These are phyloP conservation scores for Linnemannia elongata DNA, from an alignment of 192 early-diverging fungal genomes.

Conservation along the genomic window DNA sequence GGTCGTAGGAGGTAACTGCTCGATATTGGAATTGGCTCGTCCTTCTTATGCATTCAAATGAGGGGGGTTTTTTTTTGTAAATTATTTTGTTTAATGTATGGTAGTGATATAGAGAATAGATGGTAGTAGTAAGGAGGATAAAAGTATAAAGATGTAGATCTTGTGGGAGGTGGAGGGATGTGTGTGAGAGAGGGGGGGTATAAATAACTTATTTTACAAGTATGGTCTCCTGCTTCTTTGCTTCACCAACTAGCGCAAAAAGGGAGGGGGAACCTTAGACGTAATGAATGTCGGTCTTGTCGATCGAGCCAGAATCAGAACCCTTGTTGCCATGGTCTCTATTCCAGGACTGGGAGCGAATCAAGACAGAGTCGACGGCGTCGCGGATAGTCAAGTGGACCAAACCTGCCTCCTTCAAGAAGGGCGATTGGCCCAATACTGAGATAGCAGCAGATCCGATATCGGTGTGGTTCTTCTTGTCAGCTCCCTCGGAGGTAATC, in stretches of 20 bases:
- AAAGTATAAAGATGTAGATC: background rate
- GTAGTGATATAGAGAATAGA: background rate
- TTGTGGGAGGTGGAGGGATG: background rate
- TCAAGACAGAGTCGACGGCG: slow-evolving; percentile 43
- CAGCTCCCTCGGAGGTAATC: background rate
- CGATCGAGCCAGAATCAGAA: background rate
- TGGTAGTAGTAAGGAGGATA: background rate
- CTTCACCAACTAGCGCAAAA: background rate
- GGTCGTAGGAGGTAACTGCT: no score
- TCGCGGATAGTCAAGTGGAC: slow-evolving; percentile 56
- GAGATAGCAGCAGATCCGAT: slow-evolving; percentile 24
- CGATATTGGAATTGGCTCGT: no score
- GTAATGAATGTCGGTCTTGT: slow-evolving; percentile 35
- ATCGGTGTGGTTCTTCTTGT: slow-evolving; percentile 1
- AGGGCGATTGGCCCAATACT: slow-evolving; percentile 26
- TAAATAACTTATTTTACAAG: slow-evolving; percentile 5
- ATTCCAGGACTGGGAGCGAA: slow-evolving; percentile 38
- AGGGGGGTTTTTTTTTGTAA: background rate
- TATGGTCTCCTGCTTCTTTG: no score
- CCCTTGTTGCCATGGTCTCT: background rate
- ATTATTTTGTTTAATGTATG: slow-evolving; percentile 5
- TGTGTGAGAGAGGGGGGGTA: slow-evolving; percentile 1
- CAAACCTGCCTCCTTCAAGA: slow-evolving; percentile 54
- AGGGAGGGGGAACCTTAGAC: slow-evolving; percentile 21
- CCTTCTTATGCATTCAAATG: no score